phyloP scores from a whole-genome alignment of 805 yeast species.

The Metschnikowia chrysomelidarum region DNA sequence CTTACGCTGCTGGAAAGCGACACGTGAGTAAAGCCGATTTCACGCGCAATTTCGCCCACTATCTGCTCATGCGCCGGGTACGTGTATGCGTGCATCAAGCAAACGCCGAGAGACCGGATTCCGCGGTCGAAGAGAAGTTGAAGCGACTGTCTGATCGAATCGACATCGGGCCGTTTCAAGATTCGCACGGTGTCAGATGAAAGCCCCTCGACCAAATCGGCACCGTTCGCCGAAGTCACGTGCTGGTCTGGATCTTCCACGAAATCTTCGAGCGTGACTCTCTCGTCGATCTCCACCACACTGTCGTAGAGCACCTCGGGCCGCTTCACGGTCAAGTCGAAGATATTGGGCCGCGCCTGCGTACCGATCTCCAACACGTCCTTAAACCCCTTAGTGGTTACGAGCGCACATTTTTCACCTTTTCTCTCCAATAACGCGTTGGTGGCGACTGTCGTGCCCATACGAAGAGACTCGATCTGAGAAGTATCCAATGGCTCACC shows the following conservation, averaged over 20 bases:
- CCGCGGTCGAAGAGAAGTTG: conserved; percentile 22
- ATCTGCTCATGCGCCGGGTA: conserved; percentile 37
- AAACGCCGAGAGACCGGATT: conserved; percentile 28
- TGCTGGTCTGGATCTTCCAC: conserved; percentile 15
- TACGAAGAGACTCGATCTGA: conserved; percentile 21
- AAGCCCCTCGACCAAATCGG: conserved; percentile 34
- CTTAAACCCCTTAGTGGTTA: conserved; percentile 85
- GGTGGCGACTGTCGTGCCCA: conserved; percentile 60
- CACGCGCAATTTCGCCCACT: conserved; percentile 34
- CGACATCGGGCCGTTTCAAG: conserved; percentile 31
- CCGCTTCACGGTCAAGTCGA: conserved; percentile 73
- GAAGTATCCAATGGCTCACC: conserved; percentile 20
- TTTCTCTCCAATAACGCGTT: conserved; percentile 91
- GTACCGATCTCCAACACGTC: conserved; percentile 84
- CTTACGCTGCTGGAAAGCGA: conserved; percentile 41
- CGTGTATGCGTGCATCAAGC: conserved; percentile 41
- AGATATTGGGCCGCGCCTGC: conserved; percentile 87
- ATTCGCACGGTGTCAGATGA: conserved; percentile 36
- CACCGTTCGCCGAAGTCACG: conserved; percentile 21
- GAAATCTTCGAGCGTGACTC: conserved; percentile 66
- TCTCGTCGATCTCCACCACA: conserved; percentile 84
- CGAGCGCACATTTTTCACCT: conserved; percentile 82
- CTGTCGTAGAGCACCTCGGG: conserved; percentile 68
- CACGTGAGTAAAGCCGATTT: conserved; percentile 36
- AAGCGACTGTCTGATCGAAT: conserved; percentile 23